Evolutionary conservation across 2,329 filamentous ascomycete species (phyloP).

Genomic region (Aureobasidium sp.): DNA sequence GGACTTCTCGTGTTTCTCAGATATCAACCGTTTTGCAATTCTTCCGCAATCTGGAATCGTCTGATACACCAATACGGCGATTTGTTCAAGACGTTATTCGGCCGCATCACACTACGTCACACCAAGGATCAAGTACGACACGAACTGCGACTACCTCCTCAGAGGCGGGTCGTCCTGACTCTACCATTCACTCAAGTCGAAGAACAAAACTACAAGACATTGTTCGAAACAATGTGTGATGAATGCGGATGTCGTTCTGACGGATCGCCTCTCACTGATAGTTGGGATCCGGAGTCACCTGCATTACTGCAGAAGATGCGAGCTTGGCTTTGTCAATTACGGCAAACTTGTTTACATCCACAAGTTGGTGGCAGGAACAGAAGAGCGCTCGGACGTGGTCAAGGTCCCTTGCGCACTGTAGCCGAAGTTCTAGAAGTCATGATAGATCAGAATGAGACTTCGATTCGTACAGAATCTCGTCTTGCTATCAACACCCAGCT

Average conservation of each 20-base stretch:
- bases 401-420: conserved; percentile 65
- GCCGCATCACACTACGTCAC: conserved; percentile 67
- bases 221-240: conserved; percentile 68
- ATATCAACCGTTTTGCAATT: conserved; percentile 65
- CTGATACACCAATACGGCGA: conserved; percentile 40
- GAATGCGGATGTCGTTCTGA: conserved; percentile 55
- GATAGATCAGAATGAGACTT: conserved; percentile 72
- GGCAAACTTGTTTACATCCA: conserved; percentile 79
- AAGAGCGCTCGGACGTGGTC: conserved; percentile 50
- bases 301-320: conserved; percentile 62
- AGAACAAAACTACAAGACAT: conserved; percentile 73
- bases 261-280: conserved; percentile 51
- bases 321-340: conserved; percentile 64
- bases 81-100: conserved; percentile 61
- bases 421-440: conserved; percentile 81
- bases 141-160: conserved; percentile 69
- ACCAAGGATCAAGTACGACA: conserved; percentile 72
- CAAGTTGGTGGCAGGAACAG: conserved; percentile 64
- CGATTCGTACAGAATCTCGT: conserved; percentile 55
- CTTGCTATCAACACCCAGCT: conserved; percentile 55
- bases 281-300: conserved; percentile 57
- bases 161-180: conserved; percentile 79
- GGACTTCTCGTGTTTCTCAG: conserved; percentile 74
- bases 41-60: conserved; percentile 56
- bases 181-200: conserved; percentile 86